A percentile compares a stretch with the other conserved stretches of the same genome.
Evolutionary conservation across 2,329 filamentous ascomycete species (phyloP).

Genomic region (Seiridium unicorne): DNA sequence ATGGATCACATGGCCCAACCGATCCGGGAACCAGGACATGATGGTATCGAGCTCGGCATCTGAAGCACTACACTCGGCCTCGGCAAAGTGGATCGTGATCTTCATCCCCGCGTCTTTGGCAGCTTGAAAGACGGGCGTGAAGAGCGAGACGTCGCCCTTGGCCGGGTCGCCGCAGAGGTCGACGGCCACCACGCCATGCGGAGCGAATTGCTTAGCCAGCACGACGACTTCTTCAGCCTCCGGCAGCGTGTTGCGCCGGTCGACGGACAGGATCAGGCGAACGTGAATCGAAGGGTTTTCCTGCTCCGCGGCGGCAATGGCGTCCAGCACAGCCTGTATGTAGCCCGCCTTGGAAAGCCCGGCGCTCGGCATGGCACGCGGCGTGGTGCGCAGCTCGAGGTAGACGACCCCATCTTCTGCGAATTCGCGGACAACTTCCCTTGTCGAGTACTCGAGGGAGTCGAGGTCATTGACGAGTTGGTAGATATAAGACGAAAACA

Average conservation of each 20-base stretch:
- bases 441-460: conserved; percentile 61
- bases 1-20: conserved; percentile 79
- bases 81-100: conserved; percentile 77
- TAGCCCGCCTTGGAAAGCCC: conserved; percentile 62
- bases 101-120: conserved; percentile 56
- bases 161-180: conserved; percentile 78
- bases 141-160: conserved; percentile 58
- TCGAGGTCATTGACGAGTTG: conserved; percentile 63
- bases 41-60: conserved; percentile 61
- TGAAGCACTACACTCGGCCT: conserved; percentile 57
- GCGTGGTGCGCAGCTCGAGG: conserved; percentile 78
- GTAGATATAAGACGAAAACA: conserved; percentile 81
- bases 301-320: conserved; percentile 44
- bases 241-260: conserved; percentile 58
- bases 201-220: conserved; percentile 56
- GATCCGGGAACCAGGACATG: conserved; percentile 63
- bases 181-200: conserved; percentile 64
- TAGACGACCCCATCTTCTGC: conserved; percentile 70
- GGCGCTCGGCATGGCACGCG: conserved; percentile 56
- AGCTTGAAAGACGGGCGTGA: conserved; percentile 55
- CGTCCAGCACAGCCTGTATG: conserved; percentile 61
- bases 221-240: conserved; percentile 64
- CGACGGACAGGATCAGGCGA: conserved; percentile 71
- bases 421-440: conserved; percentile 65
- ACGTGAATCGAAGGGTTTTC: conserved; percentile 48